A percentile compares a stretch with the other conserved stretches of the same genome.
Conservation (phyloP, 331 rosid species). For the Malus hybrid region DNA sequence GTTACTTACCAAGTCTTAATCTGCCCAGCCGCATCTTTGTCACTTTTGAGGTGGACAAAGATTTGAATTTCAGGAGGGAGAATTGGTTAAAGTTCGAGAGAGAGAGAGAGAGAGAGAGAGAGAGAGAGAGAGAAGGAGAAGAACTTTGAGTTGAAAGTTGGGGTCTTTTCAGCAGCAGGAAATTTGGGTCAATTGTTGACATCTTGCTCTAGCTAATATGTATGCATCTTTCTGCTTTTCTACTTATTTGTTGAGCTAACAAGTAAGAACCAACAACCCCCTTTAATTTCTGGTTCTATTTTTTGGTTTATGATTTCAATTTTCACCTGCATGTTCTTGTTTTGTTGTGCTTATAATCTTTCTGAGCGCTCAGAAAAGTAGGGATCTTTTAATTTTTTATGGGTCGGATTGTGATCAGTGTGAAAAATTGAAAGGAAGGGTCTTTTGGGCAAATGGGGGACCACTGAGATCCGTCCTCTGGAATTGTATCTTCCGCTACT, state of each 20-base stretch:
- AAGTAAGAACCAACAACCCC: not conserved
- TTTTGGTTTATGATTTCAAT: not conserved
- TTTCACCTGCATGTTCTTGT: conserved; percentile 1
- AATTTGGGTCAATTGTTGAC: not conserved
- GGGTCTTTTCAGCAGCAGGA: not conserved
- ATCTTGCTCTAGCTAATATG: not conserved
- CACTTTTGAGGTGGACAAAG: not conserved
- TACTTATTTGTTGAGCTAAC: not conserved
- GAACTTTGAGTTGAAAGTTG: conserved; percentile 6
- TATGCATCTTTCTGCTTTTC: not conserved
- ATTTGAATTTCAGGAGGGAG: conserved; percentile 12
- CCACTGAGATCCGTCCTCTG: conserved; percentile 24
- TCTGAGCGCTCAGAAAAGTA: not conserved
- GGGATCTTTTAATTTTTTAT: conserved; percentile 9
- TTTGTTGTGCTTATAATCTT: not conserved
- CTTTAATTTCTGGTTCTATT: not conserved
- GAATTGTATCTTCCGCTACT: not conserved
- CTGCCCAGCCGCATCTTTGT: conserved; percentile 20
- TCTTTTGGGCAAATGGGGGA: conserved; percentile 17
- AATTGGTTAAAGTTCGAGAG: not conserved
- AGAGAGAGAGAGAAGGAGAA: not conserved
- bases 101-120: not conserved
- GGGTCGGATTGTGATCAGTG: not conserved
- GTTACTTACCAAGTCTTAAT: not conserved
- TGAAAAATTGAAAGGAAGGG: not conserved